Conservation (phyloP, 225 moss, liverwort and hornwort species). For the Pseudisothecium myosuroides region DNA sequence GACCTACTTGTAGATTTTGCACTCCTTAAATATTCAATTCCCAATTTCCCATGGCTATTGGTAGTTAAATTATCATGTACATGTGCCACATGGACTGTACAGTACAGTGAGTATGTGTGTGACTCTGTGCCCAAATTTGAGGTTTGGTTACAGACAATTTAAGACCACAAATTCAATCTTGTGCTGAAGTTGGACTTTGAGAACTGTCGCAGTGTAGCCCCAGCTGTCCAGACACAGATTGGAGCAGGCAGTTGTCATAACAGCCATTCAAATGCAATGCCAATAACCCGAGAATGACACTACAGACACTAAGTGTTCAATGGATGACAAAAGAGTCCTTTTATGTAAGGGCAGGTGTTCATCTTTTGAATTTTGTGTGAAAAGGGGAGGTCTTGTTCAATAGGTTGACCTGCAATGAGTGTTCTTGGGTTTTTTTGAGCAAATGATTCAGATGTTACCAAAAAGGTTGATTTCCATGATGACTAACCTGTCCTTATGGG, state of each 20-base stretch:
- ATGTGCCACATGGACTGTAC: background rate
- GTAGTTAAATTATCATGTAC: background rate
- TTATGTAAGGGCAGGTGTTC: background rate
- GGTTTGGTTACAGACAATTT: background rate
- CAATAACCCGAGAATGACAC: background rate
- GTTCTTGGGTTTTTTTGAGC: background rate
- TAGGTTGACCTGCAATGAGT: background rate
- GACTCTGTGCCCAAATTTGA: background rate
- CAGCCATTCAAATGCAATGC: too few species aligned
- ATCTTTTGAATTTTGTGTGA: background rate
- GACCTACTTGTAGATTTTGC: background rate
- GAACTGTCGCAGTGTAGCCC: too few species aligned
- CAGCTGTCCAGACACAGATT: background rate
- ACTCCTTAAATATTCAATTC: background rate
- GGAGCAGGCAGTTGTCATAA: background rate
- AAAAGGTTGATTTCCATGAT: background rate
- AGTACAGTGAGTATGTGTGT: background rate
- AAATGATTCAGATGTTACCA: rapidly evolving
- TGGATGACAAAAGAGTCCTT: background rate
- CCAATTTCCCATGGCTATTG: background rate
- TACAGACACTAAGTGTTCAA: rapidly evolving
- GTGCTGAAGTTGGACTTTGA: background rate
- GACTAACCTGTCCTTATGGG: rapidly evolving
- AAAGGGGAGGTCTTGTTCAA: background rate
- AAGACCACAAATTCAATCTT: background rate